A percentile compares a stretch with the other conserved stretches of the same genome.
phyloP scores from a whole-genome alignment of 148 eudicot species.

The Chenopodium album region DNA sequence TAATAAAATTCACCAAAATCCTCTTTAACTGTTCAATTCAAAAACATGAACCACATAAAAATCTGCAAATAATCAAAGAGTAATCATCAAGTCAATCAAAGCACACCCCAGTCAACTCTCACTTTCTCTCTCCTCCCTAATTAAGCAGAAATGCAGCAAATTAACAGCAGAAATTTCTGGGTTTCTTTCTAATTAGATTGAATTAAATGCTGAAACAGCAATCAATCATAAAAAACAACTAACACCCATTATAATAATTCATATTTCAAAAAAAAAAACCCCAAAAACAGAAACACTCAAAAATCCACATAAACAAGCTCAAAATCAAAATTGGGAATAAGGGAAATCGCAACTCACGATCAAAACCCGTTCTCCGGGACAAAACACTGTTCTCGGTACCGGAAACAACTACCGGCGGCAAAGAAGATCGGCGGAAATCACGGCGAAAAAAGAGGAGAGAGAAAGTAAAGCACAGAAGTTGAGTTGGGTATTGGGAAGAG shows the following conservation, averaged over 20 bases:
- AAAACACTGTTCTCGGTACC: not conserved
- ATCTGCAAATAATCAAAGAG: not conserved
- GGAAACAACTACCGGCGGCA: not conserved
- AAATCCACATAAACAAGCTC: not conserved
- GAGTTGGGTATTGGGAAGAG: not conserved
- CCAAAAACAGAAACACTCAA: not conserved
- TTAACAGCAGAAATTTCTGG: not conserved
- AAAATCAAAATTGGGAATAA: not conserved
- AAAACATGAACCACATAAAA: not conserved
- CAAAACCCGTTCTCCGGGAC: not conserved
- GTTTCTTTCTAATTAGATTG: not conserved
- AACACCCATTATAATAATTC: not conserved
- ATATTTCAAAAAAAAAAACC: not conserved
- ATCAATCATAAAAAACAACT: not conserved
- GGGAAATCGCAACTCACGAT: not conserved
- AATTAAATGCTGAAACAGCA: not conserved
- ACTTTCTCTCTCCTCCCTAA: not conserved
- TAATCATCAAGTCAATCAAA: conserved; percentile 11
- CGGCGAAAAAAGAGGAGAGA: not conserved
- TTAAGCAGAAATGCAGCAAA: not conserved
- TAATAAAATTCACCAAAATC: not conserved
- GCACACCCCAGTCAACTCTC: conserved; percentile 4
- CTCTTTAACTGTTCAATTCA: conserved; percentile 1
- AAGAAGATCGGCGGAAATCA: not conserved
- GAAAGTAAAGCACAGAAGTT: not conserved